phyloP scores from a whole-genome alignment of 495 filamentous ascomycete species.

The Penicillium odoratum region DNA sequence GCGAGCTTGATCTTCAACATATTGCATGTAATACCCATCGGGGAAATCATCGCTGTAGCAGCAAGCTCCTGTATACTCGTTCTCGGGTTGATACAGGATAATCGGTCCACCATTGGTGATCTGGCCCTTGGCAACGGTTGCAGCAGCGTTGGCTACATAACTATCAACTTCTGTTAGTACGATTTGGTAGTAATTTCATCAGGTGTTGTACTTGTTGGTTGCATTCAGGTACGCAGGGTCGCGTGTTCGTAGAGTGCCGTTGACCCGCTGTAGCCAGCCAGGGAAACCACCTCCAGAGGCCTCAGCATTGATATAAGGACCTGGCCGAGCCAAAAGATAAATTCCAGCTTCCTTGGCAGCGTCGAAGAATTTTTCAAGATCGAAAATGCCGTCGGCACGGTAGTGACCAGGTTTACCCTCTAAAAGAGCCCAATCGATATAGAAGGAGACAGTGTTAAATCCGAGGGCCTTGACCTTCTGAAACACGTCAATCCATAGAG shows the following conservation, averaged over 20 bases:
- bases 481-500: constrained; percentile 72
- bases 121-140: constrained; percentile 69
- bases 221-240: constrained; percentile 62
- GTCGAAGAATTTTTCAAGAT: constrained; percentile 68
- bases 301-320: constrained; percentile 69
- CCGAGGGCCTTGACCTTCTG: constrained; percentile 78
- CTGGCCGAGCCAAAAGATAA: constrained; percentile 74
- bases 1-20: constrained; percentile 65
- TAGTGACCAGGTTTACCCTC: constrained; percentile 73
- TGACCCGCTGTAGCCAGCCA: constrained; percentile 64
- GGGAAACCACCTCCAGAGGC: constrained; percentile 63
- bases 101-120: constrained; percentile 79
- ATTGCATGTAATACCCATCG: constrained; percentile 65
- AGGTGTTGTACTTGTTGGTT: constrained; percentile 53
- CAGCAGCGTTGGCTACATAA: constrained; percentile 48
- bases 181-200: background rate
- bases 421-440: constrained; percentile 75
- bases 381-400: constrained; percentile 67
- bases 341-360: constrained; percentile 68
- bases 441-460: constrained; percentile 75
- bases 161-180: constrained; percentile 18
- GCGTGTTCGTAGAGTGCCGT: constrained; percentile 58
- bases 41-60: constrained; percentile 46
- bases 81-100: constrained; percentile 77
- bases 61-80: constrained; percentile 63